A percentile compares a stretch with the other conserved stretches of the same genome.
Evolutionary conservation across 2,329 filamentous ascomycete genomes (phyloP).

Genomic region (Ophiocordyceps australis): DNA sequence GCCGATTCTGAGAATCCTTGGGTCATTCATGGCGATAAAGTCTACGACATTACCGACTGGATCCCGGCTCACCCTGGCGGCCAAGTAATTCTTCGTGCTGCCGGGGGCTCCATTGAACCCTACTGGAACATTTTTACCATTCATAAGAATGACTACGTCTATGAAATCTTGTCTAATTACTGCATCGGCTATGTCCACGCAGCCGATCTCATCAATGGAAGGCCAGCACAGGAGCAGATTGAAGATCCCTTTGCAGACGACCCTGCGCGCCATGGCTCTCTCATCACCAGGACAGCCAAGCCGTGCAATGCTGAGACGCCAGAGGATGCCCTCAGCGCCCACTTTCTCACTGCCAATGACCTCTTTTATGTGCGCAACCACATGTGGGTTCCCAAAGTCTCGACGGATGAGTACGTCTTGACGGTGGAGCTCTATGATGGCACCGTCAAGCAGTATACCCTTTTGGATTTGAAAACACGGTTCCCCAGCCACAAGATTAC

Average conservation of each 20-base stretch:
- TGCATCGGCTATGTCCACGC: constrained; percentile 41
- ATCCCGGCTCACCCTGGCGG: constrained; percentile 46
- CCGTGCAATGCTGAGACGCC: constrained; percentile 47
- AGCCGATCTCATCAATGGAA: constrained; percentile 38
- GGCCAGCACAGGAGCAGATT: constrained; percentile 30
- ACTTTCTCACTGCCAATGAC: constrained; percentile 35
- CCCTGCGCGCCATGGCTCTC: constrained; percentile 28
- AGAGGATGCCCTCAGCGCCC: constrained; percentile 21
- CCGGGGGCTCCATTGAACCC: constrained; percentile 43
- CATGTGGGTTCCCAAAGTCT: constrained; percentile 40
- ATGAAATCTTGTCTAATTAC: constrained; percentile 46
- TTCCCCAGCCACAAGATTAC: constrained; percentile 33
- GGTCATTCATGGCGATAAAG: constrained; percentile 44
- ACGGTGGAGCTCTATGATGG: constrained; percentile 38
- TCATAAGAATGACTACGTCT: constrained; percentile 46
- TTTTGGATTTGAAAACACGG: constrained; percentile 31
- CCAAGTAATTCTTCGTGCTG: constrained; percentile 47
- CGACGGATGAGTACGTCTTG: constrained; percentile 22
- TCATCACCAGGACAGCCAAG: constrained; percentile 32
- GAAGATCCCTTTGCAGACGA: constrained; percentile 42
- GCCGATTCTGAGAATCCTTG: constrained; percentile 34
- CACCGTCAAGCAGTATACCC: constrained; percentile 29
- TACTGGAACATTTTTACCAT: constrained; percentile 58
- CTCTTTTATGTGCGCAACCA: constrained; percentile 44
- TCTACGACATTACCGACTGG: constrained; percentile 58